Base-by-base conservation (phyloP, 352 stramenopile species). In the Thraustochytrium striatum region DNA sequence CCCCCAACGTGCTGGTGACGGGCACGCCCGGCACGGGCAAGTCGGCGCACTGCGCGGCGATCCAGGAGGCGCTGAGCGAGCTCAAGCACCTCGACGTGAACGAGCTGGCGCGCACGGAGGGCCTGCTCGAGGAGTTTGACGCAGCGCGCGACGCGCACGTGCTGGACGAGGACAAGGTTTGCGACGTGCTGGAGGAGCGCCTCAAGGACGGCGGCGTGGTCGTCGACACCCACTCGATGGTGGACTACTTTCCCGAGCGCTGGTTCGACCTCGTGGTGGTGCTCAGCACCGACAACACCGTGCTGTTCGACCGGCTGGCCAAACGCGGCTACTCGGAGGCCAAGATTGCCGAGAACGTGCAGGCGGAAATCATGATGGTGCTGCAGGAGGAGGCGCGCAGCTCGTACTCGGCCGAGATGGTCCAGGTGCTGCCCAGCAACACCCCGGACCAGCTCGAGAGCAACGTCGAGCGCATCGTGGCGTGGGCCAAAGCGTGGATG, bases 351-450 rank as follows among this genome's bases (percentile, higher is more conserved):
- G 91, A 95, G 82, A 95, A 95, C 81, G 89, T 95, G 82, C 87
- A 94, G 85, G 93, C 89, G 58, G 91, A 95, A 84, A 95, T 95
- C 85, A 94, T 95, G 89, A 85, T 94, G 81, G 90, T 95, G 19
- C 88, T 95, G 44, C 82, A 92, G n/a, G 88, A 95, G 82, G 91
- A 95, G 53, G 90, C 90, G 19, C 81, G 82, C 16, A 88, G 92
- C 69, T 93, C 89, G 82, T 95, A 94, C 84, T 88, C 85, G 7
- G 57, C 79, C 0, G 90, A 93, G 82, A 92, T 94, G 69, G 89
- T 95, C 36, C 88, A 94, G 83, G 87, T 87, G 75, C 85, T 95
- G 38, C 50, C 86, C 47, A 93, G 87, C 79, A 85, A 87, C 41
- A 91, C 88, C 43, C 85, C 93, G 2, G 89, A 91, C 13, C 89